A percentile compares a stretch with the other conserved stretches of the same genome.
Conservation (phyloP, 148 eudicot species). For the Chenopodium quinoa region DNA sequence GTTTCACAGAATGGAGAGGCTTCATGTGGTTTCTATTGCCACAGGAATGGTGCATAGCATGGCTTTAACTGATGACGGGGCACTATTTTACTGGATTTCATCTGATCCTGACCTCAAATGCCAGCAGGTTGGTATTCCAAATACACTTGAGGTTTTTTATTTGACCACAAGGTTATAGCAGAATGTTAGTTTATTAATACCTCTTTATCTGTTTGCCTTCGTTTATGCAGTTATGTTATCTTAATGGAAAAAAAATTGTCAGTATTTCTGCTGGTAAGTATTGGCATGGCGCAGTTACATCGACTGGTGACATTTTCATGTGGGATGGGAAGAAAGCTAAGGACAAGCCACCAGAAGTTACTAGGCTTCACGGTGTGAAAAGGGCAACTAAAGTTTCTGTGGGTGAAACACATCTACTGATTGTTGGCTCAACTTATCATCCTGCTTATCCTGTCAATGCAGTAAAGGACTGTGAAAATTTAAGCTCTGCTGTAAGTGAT, state of each 20-base stretch:
- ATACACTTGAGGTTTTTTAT: slow-evolving; percentile 8
- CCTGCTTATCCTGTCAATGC: slow-evolving; percentile 53
- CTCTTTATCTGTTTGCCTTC: not conserved
- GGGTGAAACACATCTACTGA: slow-evolving; percentile 89
- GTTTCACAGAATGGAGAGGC: slow-evolving; percentile 75
- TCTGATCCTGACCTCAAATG: slow-evolving; percentile 84
- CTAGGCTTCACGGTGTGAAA: slow-evolving; percentile 79
- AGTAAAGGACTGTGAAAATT: slow-evolving; percentile 33
- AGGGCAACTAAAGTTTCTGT: slow-evolving; percentile 81
- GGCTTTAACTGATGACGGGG: slow-evolving; percentile 88
- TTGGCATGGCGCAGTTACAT: slow-evolving; percentile 82
- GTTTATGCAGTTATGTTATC: slow-evolving; percentile 52
- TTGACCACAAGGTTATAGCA: not conserved
- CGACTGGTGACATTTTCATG: slow-evolving; percentile 76
- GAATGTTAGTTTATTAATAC: not conserved
- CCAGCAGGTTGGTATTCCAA: slow-evolving; percentile 60
- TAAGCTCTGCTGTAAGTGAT: slow-evolving; percentile 21
- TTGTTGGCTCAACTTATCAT: slow-evolving; percentile 80
- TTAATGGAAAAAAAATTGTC: slow-evolving; percentile 60
- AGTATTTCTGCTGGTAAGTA: slow-evolving; percentile 86
- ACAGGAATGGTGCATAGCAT: slow-evolving; percentile 90
- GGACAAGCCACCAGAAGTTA: slow-evolving; percentile 50
- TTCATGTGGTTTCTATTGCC: slow-evolving; percentile 74
- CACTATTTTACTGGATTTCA: slow-evolving; percentile 89
- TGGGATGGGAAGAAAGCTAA: slow-evolving; percentile 84